These are phyloP conservation scores for Cydonia oblonga DNA, from an alignment of 331 rosid genomes.

Conservation along the genomic window DNA sequence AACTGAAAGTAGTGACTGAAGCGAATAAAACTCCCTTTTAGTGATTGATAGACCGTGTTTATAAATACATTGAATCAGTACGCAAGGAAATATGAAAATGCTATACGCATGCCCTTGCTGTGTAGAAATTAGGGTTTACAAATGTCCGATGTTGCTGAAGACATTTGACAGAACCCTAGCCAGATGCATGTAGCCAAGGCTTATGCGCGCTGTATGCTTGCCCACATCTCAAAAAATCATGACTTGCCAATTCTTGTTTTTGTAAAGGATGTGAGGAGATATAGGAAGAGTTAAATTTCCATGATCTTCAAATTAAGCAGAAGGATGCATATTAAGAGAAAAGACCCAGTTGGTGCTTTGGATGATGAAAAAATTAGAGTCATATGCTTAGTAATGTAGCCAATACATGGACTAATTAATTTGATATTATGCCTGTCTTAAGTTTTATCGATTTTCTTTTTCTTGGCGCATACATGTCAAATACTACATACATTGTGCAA, in stretches of 20 bases:
- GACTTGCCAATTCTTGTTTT: neutral
- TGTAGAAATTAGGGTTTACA: conserved; percentile 4
- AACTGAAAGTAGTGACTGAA: neutral
- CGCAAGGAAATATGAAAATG: neutral
- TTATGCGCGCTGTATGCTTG: neutral
- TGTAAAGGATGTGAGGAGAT: neutral
- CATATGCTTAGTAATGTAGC: neutral
- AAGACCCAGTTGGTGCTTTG: neutral
- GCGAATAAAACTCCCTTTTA: neutral
- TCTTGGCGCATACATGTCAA: neutral
- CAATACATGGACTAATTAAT: neutral
- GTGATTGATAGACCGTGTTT: neutral
- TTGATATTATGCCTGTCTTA: neutral
- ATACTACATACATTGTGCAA: neutral
- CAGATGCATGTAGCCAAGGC: neutral
- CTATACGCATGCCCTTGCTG: neutral
- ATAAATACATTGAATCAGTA: neutral
- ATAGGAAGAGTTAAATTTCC: neutral
- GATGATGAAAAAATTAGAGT: neutral
- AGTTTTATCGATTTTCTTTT: neutral
- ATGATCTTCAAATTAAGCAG: neutral
- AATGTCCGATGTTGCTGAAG: neutral
- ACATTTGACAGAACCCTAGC: neutral
- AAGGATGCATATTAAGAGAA: neutral
- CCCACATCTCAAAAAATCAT: neutral